A percentile compares a stretch with the other conserved stretches of the same genome.
Evolutionary conservation across 2,329 filamentous ascomycete genomes (phyloP).

Genomic region (Alternaria solani): DNA sequence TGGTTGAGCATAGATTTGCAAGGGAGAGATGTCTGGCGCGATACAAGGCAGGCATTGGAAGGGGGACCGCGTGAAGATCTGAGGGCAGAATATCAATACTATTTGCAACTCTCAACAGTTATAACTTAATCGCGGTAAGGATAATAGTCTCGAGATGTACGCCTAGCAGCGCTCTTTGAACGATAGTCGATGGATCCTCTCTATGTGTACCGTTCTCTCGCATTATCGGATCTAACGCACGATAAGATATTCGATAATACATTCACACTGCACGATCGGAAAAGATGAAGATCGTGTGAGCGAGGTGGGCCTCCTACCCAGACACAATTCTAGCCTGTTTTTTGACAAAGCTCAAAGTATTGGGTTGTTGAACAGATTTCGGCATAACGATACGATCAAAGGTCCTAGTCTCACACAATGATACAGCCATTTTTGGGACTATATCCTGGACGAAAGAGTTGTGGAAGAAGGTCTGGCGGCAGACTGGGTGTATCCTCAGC

Average conservation of each 20-base stretch:
- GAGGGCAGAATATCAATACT: not conserved
- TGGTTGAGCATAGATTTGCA: constrained; percentile 76
- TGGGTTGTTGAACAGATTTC: not conserved
- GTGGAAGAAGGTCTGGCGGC: not conserved
- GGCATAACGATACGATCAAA: not conserved
- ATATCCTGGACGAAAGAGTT: too few species aligned
- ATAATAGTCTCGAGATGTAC: not conserved
- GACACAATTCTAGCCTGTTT: too few species aligned
- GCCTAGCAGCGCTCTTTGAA: too few species aligned
- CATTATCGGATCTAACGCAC: too few species aligned
- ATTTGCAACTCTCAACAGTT: not conserved
- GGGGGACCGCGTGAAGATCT: constrained; percentile 53
- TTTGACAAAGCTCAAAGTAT: too few species aligned
- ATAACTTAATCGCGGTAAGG: not conserved
- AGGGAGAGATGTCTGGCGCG: constrained; percentile 72
- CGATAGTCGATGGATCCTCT: too few species aligned
- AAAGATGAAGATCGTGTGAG: too few species aligned
- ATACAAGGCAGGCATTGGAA: constrained; percentile 72
- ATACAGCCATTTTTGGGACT: not conserved
- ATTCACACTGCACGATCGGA: too few species aligned
- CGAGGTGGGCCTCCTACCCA: too few species aligned
- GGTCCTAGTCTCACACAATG: not conserved
- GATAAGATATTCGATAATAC: too few species aligned
- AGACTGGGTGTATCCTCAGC: not conserved
- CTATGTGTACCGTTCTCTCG: too few species aligned